phyloP scores from a whole-genome alignment of 305 asterid genomes.

The Salvia sclarea region DNA sequence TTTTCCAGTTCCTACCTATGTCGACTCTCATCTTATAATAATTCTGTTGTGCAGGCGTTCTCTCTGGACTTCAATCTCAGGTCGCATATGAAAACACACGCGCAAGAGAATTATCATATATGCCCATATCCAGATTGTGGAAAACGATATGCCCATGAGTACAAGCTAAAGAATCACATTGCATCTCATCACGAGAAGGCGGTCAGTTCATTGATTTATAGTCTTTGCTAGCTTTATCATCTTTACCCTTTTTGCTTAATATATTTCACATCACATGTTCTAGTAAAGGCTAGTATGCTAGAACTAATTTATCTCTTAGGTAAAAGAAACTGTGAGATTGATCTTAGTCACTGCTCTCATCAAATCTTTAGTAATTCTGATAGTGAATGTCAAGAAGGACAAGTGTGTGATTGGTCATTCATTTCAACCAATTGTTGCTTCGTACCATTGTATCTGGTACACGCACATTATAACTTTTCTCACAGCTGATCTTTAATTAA shows the following conservation, averaged over 20 bases:
- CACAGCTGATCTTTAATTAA: slow-evolving; percentile 1
- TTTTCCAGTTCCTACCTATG: slow-evolving; percentile 5
- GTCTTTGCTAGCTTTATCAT: neutral
- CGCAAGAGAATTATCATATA: slow-evolving; percentile 94
- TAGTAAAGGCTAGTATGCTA: neutral
- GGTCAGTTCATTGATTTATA: neutral
- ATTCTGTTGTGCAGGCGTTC: slow-evolving; percentile 68
- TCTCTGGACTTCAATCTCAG: slow-evolving; percentile 94
- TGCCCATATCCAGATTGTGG: slow-evolving; percentile 96
- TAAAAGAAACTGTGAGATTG: neutral
- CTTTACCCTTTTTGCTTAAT: neutral
- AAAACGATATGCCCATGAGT: slow-evolving; percentile 95
- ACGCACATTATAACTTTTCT: neutral
- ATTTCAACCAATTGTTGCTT: too few relatives aligned
- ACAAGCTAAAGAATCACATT: slow-evolving; percentile 93
- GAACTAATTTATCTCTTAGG: neutral
- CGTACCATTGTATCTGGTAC: too few relatives aligned
- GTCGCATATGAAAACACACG: slow-evolving; percentile 97
- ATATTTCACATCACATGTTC: neutral
- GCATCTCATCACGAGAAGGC: slow-evolving; percentile 91
- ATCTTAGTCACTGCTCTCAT: neutral
- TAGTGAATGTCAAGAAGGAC: neutral
- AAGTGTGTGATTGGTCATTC: neutral
- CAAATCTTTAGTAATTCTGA: neutral
- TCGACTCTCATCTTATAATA: neutral